Conservation (phyloP, 495 filamentous ascomycete species). For the Clohesyomyces aquaticus region DNA sequence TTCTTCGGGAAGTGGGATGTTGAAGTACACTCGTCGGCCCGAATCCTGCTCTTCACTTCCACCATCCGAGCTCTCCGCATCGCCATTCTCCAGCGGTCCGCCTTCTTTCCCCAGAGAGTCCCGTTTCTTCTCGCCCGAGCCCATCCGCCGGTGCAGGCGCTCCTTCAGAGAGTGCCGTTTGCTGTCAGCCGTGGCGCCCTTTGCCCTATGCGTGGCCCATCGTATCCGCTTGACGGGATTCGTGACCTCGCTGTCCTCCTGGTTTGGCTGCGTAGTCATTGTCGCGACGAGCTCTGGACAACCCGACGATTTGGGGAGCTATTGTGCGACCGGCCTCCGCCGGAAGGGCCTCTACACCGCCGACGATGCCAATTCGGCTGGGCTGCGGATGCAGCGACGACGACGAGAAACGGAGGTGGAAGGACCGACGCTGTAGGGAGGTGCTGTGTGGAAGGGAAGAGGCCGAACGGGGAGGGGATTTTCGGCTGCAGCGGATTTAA, state of each 20-base stretch:
- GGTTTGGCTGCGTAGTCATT: constrained; percentile 39
- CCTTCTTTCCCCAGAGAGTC: constrained; percentile 57
- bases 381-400: constrained; percentile 2
- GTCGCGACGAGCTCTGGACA: constrained; percentile 12
- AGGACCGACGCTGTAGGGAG: constrained; percentile 2
- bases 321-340: constrained; percentile 36
- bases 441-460: constrained; percentile 9
- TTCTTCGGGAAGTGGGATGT: constrained; percentile 75
- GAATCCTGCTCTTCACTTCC: constrained; percentile 46
- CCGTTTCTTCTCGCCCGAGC: constrained; percentile 71
- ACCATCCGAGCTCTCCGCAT: constrained; percentile 48
- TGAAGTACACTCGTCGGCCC: constrained; percentile 76
- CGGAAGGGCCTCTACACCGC: constrained; percentile 35
- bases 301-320: constrained; percentile 18
- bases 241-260: constrained; percentile 45
- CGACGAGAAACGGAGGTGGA: neutral
- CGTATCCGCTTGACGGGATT: constrained; percentile 71
- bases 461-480: constrained; percentile 6
- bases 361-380: constrained; percentile 34
- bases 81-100: constrained; percentile 51
- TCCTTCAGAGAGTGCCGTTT: constrained; percentile 87
- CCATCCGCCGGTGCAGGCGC: constrained; percentile 67
- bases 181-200: constrained; percentile 68
- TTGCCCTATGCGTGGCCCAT: constrained; percentile 91
- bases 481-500: neutral